Evolutionary conservation across 345 rosid species (phyloP).

Genomic region (Adansonia digitata): DNA sequence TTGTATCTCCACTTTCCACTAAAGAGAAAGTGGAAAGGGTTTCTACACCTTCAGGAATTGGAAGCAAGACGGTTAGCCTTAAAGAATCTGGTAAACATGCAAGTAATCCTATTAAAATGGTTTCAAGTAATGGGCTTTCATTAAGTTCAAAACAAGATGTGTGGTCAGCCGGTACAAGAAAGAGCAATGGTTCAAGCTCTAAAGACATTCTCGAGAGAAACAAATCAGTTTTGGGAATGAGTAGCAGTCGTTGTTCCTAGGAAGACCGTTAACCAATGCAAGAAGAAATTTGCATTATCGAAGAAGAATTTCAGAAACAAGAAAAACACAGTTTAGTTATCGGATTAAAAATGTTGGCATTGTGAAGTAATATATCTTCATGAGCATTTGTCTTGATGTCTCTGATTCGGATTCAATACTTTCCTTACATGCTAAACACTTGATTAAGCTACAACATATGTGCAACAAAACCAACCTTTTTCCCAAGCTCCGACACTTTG

Average conservation of each 20-base stretch:
- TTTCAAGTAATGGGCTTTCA: conserved; percentile 34
- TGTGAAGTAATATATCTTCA: neutral
- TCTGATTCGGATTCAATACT: neutral
- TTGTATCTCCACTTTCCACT: conserved; percentile 80
- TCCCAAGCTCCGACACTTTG: neutral
- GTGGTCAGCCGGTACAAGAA: conserved; percentile 94
- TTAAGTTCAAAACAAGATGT: conserved; percentile 65
- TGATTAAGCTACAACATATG: neutral
- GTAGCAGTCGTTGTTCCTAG: conserved; percentile 96
- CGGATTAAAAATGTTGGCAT: neutral
- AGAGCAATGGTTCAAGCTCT: conserved; percentile 88
- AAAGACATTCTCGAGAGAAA: conserved; percentile 89
- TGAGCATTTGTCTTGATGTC: neutral
- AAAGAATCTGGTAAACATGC: conserved; percentile 34
- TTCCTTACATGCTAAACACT: neutral
- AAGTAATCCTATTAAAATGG: conserved; percentile 26
- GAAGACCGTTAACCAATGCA: no score
- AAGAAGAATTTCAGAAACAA: conserved; percentile 80
- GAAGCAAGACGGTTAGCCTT: conserved; percentile 19
- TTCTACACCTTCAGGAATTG: conserved; percentile 22
- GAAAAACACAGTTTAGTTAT: conserved; percentile 27
- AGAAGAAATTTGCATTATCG: conserved; percentile 73
- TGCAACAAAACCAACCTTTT: neutral
- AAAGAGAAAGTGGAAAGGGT: conserved; percentile 58
- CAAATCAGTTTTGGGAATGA: conserved; percentile 87